Evolutionary conservation across 768 basidiomycete species (phyloP).

Genomic region (Leucosporidium creatinivorum): DNA sequence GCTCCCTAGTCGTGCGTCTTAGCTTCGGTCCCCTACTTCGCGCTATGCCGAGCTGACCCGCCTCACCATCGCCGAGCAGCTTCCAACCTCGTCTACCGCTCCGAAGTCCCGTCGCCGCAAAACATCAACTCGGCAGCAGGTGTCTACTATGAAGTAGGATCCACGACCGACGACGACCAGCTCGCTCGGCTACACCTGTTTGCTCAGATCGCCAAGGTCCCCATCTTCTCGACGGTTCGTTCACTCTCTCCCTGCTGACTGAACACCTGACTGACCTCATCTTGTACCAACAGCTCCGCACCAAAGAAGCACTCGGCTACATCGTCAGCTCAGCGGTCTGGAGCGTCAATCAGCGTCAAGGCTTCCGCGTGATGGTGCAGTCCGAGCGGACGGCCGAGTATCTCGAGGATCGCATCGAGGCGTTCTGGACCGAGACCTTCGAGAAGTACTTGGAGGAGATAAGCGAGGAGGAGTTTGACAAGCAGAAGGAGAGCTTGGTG

Average conservation of each 20-base stretch:
- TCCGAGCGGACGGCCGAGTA: slow-evolving; percentile 72
- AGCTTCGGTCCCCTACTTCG: too few species aligned
- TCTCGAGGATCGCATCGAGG: slow-evolving; percentile 83
- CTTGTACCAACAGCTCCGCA: slow-evolving; percentile 59
- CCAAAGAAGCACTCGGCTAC: slow-evolving; percentile 93
- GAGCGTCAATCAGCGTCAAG: slow-evolving; percentile 58
- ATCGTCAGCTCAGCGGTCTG: slow-evolving; percentile 56
- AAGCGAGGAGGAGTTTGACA: slow-evolving; percentile 64
- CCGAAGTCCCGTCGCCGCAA: slow-evolving; percentile 67
- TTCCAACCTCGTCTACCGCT: slow-evolving; percentile 57
- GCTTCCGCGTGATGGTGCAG: slow-evolving; percentile 77
- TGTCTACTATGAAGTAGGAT: slow-evolving; percentile 65
- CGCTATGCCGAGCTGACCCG: background rate
- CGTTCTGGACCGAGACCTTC: slow-evolving; percentile 64
- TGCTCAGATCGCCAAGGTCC: slow-evolving; percentile 76
- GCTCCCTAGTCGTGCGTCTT: slow-evolving; percentile 44
- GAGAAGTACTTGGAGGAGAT: slow-evolving; percentile 60
- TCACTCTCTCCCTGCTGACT: slow-evolving; percentile 38
- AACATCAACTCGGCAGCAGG: slow-evolving; percentile 68
- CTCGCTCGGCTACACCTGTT: slow-evolving; percentile 68
- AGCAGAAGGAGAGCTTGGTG: slow-evolving; percentile 74
- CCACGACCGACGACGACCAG: slow-evolving; percentile 54
- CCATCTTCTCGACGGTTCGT: slow-evolving; percentile 79
- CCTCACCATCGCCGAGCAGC: background rate
- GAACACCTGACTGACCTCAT: slow-evolving; percentile 43